A percentile compares a stretch with the other conserved stretches of the same genome.
phyloP scores from a whole-genome alignment of 2,329 filamentous ascomycete species.

The Ceratocystis cacaofunesta region DNA sequence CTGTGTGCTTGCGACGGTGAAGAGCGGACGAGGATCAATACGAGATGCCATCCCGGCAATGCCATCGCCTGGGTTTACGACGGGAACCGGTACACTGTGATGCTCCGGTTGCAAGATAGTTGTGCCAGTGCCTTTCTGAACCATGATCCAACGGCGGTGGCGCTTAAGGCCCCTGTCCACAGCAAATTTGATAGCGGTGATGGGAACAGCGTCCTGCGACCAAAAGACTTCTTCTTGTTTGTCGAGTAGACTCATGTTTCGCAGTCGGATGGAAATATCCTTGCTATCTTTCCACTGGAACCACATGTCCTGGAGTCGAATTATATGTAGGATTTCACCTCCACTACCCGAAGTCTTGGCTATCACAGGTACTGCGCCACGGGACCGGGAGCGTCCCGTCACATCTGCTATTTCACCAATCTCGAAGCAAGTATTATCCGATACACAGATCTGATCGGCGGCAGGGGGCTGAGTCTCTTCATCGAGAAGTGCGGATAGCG shows the following conservation, averaged over 20 bases:
- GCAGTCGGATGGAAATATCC: slow-evolving; percentile 33
- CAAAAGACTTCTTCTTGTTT: slow-evolving; percentile 38
- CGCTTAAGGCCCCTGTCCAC: slow-evolving; percentile 25
- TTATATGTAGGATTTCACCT: slow-evolving; percentile 43
- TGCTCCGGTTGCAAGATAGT: slow-evolving; percentile 38
- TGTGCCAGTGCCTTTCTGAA: slow-evolving; percentile 38
- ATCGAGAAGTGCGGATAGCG: slow-evolving; percentile 23
- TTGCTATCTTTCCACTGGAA: slow-evolving; percentile 39
- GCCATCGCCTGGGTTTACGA: slow-evolving; percentile 10
- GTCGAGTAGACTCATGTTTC: slow-evolving; percentile 28
- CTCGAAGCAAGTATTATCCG: slow-evolving; percentile 29
- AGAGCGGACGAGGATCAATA: slow-evolving; percentile 40
- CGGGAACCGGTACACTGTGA: slow-evolving; percentile 26
- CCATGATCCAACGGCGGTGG: slow-evolving; percentile 35
- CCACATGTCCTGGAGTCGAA: slow-evolving; percentile 34
- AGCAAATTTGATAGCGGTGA: slow-evolving; percentile 37
- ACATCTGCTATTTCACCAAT: slow-evolving; percentile 39
- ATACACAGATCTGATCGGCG: slow-evolving; percentile 8
- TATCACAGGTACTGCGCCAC: slow-evolving; percentile 24
- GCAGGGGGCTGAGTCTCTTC: slow-evolving; percentile 22
- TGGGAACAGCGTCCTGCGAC: slow-evolving; percentile 36
- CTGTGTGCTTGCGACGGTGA: slow-evolving; percentile 35
- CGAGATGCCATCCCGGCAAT: slow-evolving; percentile 29
- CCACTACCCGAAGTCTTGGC: slow-evolving; percentile 40
- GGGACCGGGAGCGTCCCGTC: slow-evolving; percentile 19